Evolutionary conservation across 1,284 basidiomycete species (phyloP), one percentile per base, ranked within the genome.

Genomic region (Trichosporon coremiiforme): DNA sequence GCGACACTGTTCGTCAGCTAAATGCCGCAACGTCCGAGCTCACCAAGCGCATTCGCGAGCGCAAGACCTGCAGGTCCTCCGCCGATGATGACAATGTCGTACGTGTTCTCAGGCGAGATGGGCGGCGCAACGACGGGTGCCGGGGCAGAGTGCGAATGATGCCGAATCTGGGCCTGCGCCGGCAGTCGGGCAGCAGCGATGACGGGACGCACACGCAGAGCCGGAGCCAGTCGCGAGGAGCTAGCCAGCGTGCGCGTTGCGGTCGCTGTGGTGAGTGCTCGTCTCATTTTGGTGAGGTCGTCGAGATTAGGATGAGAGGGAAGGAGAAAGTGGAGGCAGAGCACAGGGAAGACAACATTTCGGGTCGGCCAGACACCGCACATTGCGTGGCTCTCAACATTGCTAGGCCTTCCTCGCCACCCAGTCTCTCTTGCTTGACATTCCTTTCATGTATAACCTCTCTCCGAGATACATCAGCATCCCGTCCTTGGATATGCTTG

Each of bases 51-150:
- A 78, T 89, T 90, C 0, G 94, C 94, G 33, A 99, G 85, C 4
- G 95, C 92, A 31, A 99, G 87, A 15, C 96, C 96, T 0, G 90
- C 93, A 22, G 94, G 94, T 1, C 95, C 95, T 62, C 94, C 96
- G 15, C 96, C 96, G 45, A 98, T 93, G 75, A 98, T 92, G 36
- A 97, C 92, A 67, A 97, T 86, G 80, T 97, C 95, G 73, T 88
- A 90, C 1, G 78, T 82, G 64, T 82, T 70, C 33, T 76, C 74
- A 8, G 69, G 17, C 0, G 73, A 38, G 47, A 83, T 79, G 2
- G 60, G 22, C 1, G 72, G 72, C 3, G 72, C 70, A 1, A 69
- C 65, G 6, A 65, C 66, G 4, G 65, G 57, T 0, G 70, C 45
- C 5, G 57, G 53, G 0, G 69, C 64, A 3, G 66, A 60, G 66